Evolutionary conservation across 306 rosid species (phyloP), one percentile per base, ranked within the genome.

Genomic region (Gleditsia sinensis): DNA sequence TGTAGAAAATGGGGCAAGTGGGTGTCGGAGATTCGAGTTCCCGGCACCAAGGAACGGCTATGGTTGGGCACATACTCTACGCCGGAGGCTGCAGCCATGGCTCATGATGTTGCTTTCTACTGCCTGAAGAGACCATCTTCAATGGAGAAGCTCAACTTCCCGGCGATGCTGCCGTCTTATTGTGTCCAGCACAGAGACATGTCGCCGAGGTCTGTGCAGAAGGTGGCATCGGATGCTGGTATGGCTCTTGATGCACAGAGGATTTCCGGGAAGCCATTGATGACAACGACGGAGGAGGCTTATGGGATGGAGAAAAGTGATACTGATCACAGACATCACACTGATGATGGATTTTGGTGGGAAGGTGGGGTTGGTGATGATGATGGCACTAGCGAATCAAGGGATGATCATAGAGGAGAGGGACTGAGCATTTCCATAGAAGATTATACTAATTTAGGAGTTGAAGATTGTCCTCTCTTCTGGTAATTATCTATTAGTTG

Each of bases 1-100:
- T 81, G 73, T 20, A 50, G 88, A 19, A 88, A 88, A 59, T 88
- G 92, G 92, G 92, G 90, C 27, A 88, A 88, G 59, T 88, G 90
- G 90, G 90, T 83, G 36, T 83, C 92, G 5, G 92, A 88, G 62
- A 88, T 88, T 9, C 78, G 90, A 0, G 90, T 88, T 9, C 88
- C 88, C 6, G 82, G 86, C 23, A 58, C 78, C 0, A 79, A 79
- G 17, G 80, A 79, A 0, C 80, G 88, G 0, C 85, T 88, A 20
- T 88, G 92, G 92, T 64, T 88, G 5, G 88, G 92, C 5, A 81
- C 92, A 7, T 88, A 83, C 63, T 54, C 84, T 0, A 67, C 86
- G 0, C 65, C 85, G 0, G 88, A 83, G 82, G 92, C 86, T 0
- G 90, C 90, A 1, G 90, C 88, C 0, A 77, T 88, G 64, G 86